These are phyloP conservation scores for Entomortierella chlamydospora DNA, from an alignment of 192 early-diverging fungal species.

Conservation along the genomic window DNA sequence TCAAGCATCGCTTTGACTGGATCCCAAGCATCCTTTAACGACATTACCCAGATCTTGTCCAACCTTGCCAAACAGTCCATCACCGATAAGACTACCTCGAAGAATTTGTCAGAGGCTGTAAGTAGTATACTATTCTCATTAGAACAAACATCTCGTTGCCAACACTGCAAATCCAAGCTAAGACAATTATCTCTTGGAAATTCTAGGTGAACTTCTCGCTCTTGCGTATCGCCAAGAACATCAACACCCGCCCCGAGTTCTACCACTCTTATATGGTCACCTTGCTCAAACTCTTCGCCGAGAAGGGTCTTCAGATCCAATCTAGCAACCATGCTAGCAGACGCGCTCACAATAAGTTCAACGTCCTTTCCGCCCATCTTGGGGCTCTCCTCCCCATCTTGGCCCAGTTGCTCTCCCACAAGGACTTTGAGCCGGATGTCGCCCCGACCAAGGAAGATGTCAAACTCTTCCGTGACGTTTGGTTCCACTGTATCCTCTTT, in stretches of 20 bases:
- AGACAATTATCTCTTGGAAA: neutral
- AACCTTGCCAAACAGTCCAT: slow-evolving; percentile 57
- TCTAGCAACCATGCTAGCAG: slow-evolving; percentile 51
- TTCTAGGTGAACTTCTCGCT: slow-evolving; percentile 60
- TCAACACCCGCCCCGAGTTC: slow-evolving; percentile 63
- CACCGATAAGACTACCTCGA: slow-evolving; percentile 47
- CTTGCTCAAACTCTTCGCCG: slow-evolving; percentile 67
- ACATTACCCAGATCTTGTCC: slow-evolving; percentile 65
- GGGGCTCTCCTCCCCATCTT: slow-evolving; percentile 72
- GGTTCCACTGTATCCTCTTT: slow-evolving; percentile 87
- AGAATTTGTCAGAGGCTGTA: slow-evolving; percentile 37
- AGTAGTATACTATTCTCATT: slow-evolving; percentile 4
- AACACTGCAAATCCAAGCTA: no score
- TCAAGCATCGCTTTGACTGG: slow-evolving; percentile 72
- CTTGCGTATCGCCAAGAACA: slow-evolving; percentile 57
- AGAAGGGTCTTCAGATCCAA: slow-evolving; percentile 68
- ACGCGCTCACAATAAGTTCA: slow-evolving; percentile 54
- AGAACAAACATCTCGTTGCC: no score
- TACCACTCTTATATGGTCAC: slow-evolving; percentile 62
- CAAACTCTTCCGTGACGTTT: slow-evolving; percentile 85
- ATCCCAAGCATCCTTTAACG: slow-evolving; percentile 62
- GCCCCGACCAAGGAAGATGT: slow-evolving; percentile 70
- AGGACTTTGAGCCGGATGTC: slow-evolving; percentile 66
- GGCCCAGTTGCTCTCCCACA: slow-evolving; percentile 65
- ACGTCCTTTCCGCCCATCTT: slow-evolving; percentile 56